These are phyloP conservation scores for Gracilaria caudata DNA, from an alignment of 23 red algal species.

Conservation along the genomic window DNA sequence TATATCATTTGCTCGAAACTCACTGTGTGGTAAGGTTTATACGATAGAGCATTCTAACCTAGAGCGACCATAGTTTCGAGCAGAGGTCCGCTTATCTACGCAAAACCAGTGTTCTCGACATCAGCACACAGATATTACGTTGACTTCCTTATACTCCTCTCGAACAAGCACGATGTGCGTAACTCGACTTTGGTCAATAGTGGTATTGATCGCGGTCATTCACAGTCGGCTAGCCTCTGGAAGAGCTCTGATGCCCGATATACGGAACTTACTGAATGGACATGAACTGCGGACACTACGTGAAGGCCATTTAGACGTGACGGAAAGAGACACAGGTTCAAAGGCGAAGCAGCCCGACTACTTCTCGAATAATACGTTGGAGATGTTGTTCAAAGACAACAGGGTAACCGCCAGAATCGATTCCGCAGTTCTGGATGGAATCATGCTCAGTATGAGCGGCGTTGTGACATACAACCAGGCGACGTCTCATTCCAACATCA, in stretches of 20 bases:
- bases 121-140: not conserved
- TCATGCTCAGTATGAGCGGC: not conserved
- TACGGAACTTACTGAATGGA: not conserved
- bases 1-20: not conserved
- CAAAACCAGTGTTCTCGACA: not conserved
- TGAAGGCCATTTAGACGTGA: not conserved
- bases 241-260: not conserved
- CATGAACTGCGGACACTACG: not conserved
- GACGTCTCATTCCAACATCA: conserved; percentile 15
- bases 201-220: not conserved
- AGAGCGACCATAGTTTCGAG: not conserved
- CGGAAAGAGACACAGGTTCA: not conserved
- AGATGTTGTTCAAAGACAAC: conserved; percentile 13
- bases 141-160: not conserved
- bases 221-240: not conserved
- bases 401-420: conserved; percentile 17
- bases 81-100: not conserved
- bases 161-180: not conserved
- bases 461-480: not conserved
- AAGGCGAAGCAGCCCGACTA: not conserved
- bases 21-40: not conserved
- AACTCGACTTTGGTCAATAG: not conserved
- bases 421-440: not conserved
- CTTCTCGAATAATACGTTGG: conserved; percentile 6
- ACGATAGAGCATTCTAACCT: not conserved